Percentiles rank a stretch among this genome's conserved stretches.
Evolutionary conservation across 192 early-diverging fungal species (phyloP).

Genomic region (Backusella liffmaniae): DNA sequence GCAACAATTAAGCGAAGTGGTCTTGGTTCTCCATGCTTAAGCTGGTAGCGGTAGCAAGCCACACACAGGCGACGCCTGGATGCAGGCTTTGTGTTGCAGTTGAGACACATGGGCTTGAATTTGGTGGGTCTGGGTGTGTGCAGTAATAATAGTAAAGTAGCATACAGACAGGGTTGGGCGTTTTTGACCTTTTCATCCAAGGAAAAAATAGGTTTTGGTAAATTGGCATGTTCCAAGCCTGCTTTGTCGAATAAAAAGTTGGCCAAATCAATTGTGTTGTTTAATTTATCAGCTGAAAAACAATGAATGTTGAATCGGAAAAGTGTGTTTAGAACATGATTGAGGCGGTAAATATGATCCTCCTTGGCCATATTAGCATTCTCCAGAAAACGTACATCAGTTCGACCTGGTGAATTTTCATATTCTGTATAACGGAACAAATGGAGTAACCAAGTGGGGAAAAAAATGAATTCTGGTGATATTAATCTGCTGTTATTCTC

Average conservation of each 20-base stretch:
- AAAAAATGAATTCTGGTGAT: slow-evolving; percentile 33
- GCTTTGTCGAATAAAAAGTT: slow-evolving; percentile 22
- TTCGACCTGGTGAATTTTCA: slow-evolving; percentile 23
- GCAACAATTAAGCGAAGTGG: slow-evolving; percentile 30
- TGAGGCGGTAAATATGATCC: slow-evolving; percentile 34
- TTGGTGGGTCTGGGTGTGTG: slow-evolving; percentile 28
- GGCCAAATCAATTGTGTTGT: slow-evolving; percentile 11
- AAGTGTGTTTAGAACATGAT: slow-evolving; percentile 34
- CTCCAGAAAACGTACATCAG: slow-evolving; percentile 27
- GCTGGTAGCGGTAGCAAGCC: slow-evolving; percentile 38
- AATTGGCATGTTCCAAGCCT: slow-evolving; percentile 10
- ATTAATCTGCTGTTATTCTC: slow-evolving; percentile 21
- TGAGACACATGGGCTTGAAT: slow-evolving; percentile 28
- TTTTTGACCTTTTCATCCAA: background rate
- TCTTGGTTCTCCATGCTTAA: slow-evolving; percentile 27
- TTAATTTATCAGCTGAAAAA: slow-evolving; percentile 17
- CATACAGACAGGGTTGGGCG: slow-evolving; percentile 14
- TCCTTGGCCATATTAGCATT: slow-evolving; percentile 31
- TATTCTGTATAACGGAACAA: slow-evolving; percentile 32
- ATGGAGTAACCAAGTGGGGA: slow-evolving; percentile 36
- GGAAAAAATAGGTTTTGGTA: slow-evolving; percentile 16
- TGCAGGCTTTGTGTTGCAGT: slow-evolving; percentile 30
- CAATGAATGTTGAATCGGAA: slow-evolving; percentile 33
- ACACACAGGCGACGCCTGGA: slow-evolving; percentile 30
- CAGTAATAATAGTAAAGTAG: slow-evolving; percentile 17